Evolutionary conservation across 1,284 basidiomycete genomes (phyloP).

Genomic region (Ustilago loliicola): DNA sequence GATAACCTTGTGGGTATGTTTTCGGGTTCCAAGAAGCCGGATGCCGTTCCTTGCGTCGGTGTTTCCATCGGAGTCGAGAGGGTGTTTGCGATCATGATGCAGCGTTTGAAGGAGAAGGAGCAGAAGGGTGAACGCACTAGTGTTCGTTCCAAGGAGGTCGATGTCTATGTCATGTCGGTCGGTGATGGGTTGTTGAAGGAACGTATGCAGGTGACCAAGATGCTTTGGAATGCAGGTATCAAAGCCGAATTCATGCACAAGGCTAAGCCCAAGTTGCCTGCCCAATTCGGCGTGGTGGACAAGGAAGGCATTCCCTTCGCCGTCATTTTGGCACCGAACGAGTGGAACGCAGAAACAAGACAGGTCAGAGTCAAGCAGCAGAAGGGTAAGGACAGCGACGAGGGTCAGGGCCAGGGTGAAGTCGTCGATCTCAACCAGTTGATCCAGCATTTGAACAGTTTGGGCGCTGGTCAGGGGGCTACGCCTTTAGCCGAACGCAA

Average conservation of each 20-base stretch:
- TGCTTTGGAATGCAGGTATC: slow-evolving; percentile 88
- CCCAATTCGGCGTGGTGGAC: slow-evolving; percentile 91
- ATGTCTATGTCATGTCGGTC: slow-evolving; percentile 93
- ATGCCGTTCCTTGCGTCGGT: slow-evolving; percentile 90
- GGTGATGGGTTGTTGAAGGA: slow-evolving; percentile 91
- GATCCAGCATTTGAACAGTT: slow-evolving; percentile 76
- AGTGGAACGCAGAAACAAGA: slow-evolving; percentile 76
- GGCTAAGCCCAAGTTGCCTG: slow-evolving; percentile 78
- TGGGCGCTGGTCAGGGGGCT: slow-evolving; percentile 32
- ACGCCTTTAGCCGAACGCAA: slow-evolving; percentile 25
- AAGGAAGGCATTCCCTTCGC: slow-evolving; percentile 91
- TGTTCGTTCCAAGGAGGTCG: slow-evolving; percentile 86
- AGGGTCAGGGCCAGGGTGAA: slow-evolving; percentile 78
- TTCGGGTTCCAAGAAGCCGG: slow-evolving; percentile 78
- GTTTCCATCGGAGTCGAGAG: slow-evolving; percentile 94
- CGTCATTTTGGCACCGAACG: slow-evolving; percentile 87
- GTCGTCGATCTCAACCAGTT: slow-evolving; percentile 74
- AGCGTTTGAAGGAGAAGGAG: slow-evolving; percentile 81
- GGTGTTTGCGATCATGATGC: slow-evolving; percentile 93
- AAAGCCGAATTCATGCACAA: slow-evolving; percentile 97
- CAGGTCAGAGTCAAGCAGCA: slow-evolving; percentile 91
- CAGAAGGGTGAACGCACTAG: slow-evolving; percentile 70
- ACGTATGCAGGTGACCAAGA: slow-evolving; percentile 84
- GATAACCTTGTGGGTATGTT: slow-evolving; percentile 98
- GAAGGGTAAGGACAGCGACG: slow-evolving; percentile 77